These are phyloP conservation scores for Fusarium sororula DNA, from an alignment of 2,329 filamentous ascomycete species.

Conservation along the genomic window DNA sequence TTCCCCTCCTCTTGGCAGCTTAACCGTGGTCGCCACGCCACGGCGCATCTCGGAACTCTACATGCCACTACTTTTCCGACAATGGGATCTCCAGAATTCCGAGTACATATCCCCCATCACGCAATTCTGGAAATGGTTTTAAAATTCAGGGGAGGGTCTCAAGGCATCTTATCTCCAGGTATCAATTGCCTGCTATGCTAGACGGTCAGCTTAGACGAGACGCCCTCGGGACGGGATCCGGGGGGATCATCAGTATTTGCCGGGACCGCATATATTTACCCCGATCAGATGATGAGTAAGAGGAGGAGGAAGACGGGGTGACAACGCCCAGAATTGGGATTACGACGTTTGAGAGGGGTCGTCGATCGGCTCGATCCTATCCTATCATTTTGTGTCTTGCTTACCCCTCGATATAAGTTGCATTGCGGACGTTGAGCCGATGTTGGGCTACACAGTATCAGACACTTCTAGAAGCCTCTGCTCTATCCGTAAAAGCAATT, in stretches of 20 bases:
- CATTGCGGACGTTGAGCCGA: not conserved
- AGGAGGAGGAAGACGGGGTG: not conserved
- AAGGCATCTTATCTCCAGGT: not conserved
- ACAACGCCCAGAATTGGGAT: not conserved
- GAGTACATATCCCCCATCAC: not conserved
- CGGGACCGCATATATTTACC: slow-evolving; percentile 7
- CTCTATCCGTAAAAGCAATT: not conserved
- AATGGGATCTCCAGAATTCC: not conserved
- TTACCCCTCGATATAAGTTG: slow-evolving; percentile 9
- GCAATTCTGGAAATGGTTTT: not conserved
- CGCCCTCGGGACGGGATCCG: slow-evolving; percentile 22
- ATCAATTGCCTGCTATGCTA: not conserved
- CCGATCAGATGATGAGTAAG: slow-evolving; percentile 33
- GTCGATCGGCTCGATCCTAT: not conserved
- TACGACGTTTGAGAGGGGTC: not conserved
- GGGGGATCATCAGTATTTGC: not conserved
- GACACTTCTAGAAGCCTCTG: not conserved
- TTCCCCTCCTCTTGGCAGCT: not conserved
- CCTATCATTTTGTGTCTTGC: slow-evolving; percentile 1
- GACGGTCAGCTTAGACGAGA: not conserved
- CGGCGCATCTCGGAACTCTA: not conserved
- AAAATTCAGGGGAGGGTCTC: not conserved
- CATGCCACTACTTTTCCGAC: not conserved
- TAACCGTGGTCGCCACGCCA: not conserved
- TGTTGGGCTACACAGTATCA: not conserved